phyloP scores from a whole-genome alignment of 345 rosid genomes.

The Eucalyptus fibrosa region DNA sequence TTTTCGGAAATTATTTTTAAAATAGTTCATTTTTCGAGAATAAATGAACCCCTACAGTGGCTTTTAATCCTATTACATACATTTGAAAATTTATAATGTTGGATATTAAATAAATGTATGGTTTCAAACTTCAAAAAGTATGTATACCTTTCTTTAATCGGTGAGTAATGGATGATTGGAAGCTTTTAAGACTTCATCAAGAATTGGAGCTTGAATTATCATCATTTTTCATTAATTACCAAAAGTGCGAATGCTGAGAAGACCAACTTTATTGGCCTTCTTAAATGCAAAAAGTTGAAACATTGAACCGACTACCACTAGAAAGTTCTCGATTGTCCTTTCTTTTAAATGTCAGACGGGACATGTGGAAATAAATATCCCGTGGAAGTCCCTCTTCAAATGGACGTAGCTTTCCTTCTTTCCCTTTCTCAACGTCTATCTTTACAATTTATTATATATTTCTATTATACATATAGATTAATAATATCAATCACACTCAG shows the following conservation, averaged over 20 bases:
- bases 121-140: not conserved
- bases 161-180: not conserved
- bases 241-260: not conserved
- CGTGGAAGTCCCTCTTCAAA: not conserved
- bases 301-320: not conserved
- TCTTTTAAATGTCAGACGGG: not conserved
- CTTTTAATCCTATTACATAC: not conserved
- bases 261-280: not conserved
- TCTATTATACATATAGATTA: not conserved
- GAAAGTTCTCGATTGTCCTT: not conserved
- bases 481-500: not conserved
- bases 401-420: not conserved
- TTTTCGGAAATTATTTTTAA: no score
- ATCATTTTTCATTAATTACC: not conserved
- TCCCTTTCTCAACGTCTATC: not conserved
- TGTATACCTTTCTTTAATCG: not conserved
- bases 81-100: not conserved
- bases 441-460: not conserved
- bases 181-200: not conserved
- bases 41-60: not conserved
- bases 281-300: not conserved
- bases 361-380: not conserved
- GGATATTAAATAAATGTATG: not conserved
- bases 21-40: not conserved
- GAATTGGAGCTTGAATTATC: not conserved